Evolutionary conservation across 441 rosid genomes (phyloP).

Genomic region (Euphorbia schlechtendalii): DNA sequence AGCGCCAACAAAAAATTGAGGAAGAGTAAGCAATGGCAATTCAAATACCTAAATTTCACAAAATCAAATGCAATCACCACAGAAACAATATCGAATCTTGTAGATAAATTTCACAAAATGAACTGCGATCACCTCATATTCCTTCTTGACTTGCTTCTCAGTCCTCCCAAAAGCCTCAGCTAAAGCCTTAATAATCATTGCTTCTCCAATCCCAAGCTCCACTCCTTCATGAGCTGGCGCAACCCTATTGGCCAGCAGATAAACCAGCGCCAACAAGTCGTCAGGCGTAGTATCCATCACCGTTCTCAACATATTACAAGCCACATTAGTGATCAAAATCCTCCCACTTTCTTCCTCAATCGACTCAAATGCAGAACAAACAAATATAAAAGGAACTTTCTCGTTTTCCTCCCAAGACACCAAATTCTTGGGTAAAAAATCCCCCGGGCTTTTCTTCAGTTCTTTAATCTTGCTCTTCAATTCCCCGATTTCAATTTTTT

Average conservation of each 20-base stretch:
- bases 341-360: slow-evolving; percentile 61
- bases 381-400: slow-evolving; percentile 73
- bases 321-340: slow-evolving; percentile 76
- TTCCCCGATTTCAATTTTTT: slow-evolving; percentile 25
- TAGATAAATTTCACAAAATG: not conserved
- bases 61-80: slow-evolving; percentile 32
- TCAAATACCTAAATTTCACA: not conserved
- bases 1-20: not conserved
- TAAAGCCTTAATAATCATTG: slow-evolving; percentile 67
- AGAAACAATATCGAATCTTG: slow-evolving; percentile 1
- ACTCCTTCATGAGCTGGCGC: slow-evolving; percentile 86
- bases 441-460: slow-evolving; percentile 59
- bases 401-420: slow-evolving; percentile 69
- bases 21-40: not conserved
- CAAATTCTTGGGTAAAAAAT: slow-evolving; percentile 48
- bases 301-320: slow-evolving; percentile 72
- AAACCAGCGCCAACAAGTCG: slow-evolving; percentile 65
- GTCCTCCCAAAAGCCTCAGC: slow-evolving; percentile 84
- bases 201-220: slow-evolving; percentile 82
- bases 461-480: slow-evolving; percentile 48
- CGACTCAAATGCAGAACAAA: slow-evolving; percentile 61
- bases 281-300: slow-evolving; percentile 71
- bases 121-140: slow-evolving; percentile 42
- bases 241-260: slow-evolving; percentile 64
- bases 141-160: slow-evolving; percentile 58